phyloP scores from a whole-genome alignment of 805 yeast species.

The Saturnispora ahearnii region DNA sequence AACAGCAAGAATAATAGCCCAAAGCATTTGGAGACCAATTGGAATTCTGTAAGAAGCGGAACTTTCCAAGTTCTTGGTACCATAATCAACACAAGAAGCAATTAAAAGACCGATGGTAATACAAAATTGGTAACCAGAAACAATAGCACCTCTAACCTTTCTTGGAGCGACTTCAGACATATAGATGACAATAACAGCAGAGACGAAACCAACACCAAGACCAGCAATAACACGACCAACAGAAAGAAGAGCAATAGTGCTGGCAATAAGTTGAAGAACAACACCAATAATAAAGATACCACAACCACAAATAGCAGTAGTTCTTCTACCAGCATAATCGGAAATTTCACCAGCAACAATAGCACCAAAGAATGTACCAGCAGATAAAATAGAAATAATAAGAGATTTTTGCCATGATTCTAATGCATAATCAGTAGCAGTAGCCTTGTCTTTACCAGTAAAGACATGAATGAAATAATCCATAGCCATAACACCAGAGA shows the following conservation, averaged over 20 bases:
- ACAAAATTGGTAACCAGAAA: slow-evolving; percentile 57
- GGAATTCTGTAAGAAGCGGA: slow-evolving; percentile 67
- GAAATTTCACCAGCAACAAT: slow-evolving; percentile 49
- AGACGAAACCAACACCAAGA: slow-evolving; percentile 66
- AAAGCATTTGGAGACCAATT: slow-evolving; percentile 59
- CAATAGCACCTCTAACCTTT: slow-evolving; percentile 71
- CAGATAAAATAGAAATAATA: slow-evolving; percentile 64
- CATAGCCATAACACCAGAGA: slow-evolving; percentile 62
- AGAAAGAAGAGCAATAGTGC: slow-evolving; percentile 41
- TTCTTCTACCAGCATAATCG: slow-evolving; percentile 38
- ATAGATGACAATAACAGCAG: slow-evolving; percentile 70
- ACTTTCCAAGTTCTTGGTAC: slow-evolving; percentile 43
- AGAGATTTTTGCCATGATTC: slow-evolving; percentile 31
- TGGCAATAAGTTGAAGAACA: slow-evolving; percentile 37
- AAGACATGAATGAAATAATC: slow-evolving; percentile 30
- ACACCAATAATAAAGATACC: slow-evolving; percentile 40
- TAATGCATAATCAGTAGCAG: slow-evolving; percentile 17
- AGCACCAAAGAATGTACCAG: slow-evolving; percentile 67
- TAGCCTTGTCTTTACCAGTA: slow-evolving; percentile 26
- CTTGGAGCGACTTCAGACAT: slow-evolving; percentile 74
- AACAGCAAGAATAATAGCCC: slow-evolving; percentile 52
- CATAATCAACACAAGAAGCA: slow-evolving; percentile 65
- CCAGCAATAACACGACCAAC: slow-evolving; percentile 73
- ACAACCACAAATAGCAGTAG: slow-evolving; percentile 37
- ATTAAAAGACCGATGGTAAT: slow-evolving; percentile 64